A percentile compares a stretch with the other conserved stretches of the same genome.
phyloP scores from a whole-genome alignment of 495 filamentous ascomycete genomes.

The Acidomyces sp. region DNA sequence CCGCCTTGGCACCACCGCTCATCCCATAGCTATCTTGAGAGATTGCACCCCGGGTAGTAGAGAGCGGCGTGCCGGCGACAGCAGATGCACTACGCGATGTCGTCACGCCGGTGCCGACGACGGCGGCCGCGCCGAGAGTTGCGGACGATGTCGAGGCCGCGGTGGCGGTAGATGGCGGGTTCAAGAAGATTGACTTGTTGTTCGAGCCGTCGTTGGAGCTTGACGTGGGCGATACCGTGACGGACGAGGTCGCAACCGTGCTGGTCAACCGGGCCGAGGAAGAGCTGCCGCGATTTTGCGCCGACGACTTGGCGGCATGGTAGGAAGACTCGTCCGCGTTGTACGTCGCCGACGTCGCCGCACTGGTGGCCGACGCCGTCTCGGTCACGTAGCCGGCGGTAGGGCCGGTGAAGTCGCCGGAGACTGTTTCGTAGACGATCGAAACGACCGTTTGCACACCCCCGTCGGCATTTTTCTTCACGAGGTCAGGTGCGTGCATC shows the following conservation, averaged over 20 bases:
- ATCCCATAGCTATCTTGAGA: conserved; percentile 33
- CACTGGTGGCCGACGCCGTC: conserved; percentile 1
- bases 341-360: neutral
- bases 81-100: no score
- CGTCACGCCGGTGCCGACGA: neutral
- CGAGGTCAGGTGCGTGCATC: conserved; percentile 3
- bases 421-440: conserved; percentile 11
- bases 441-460: conserved; percentile 3
- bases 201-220: neutral
- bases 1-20: conserved; percentile 61
- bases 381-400: conserved; percentile 10
- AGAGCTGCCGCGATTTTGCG: no score
- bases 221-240: neutral
- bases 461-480: conserved; percentile 5
- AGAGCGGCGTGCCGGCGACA: conserved; percentile 6
- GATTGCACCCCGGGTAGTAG: conserved; percentile 2
- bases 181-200: conserved; percentile 10
- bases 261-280: neutral
- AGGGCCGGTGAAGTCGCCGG: conserved; percentile 9
- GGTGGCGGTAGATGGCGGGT: conserved; percentile 1
- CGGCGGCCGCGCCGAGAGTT: conserved; percentile 1
- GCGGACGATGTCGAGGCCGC: conserved; percentile 1
- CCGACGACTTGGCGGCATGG: conserved; percentile 7
- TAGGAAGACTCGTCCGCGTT: conserved; percentile 1
- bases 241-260: neutral